A percentile compares a stretch with the other conserved stretches of the same genome.
These are phyloP conservation scores for Euphrasia confusa DNA, from an alignment of 257 asterid genomes.

Conservation along the genomic window DNA sequence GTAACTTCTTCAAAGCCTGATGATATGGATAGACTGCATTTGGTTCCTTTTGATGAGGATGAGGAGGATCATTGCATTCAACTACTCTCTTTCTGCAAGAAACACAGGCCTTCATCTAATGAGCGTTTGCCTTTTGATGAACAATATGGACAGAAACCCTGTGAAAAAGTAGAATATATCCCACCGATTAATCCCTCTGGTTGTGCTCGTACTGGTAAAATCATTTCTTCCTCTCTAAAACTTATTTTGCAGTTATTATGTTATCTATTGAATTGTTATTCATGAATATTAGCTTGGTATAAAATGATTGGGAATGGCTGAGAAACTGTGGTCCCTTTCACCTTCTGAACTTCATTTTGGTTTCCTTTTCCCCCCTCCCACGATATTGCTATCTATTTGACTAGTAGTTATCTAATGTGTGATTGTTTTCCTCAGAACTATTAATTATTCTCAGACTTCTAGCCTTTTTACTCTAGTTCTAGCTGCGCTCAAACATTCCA, in stretches of 20 bases:
- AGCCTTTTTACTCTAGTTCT: slow-evolving; percentile 1
- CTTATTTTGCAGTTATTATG: slow-evolving; percentile 9
- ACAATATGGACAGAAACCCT: slow-evolving; percentile 37
- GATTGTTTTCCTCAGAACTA: neutral
- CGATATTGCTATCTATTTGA: neutral
- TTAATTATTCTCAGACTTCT: neutral
- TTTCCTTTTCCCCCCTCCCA: neutral
- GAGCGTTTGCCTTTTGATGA: slow-evolving; percentile 51
- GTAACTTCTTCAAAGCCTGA: slow-evolving; percentile 52
- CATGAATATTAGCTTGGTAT: slow-evolving; percentile 18
- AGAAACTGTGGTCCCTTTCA: slow-evolving; percentile 14
- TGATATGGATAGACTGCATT: slow-evolving; percentile 73
- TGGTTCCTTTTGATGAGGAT: slow-evolving; percentile 74
- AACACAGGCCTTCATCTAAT: slow-evolving; percentile 73
- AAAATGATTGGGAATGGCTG: slow-evolving; percentile 18
- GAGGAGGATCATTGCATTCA: slow-evolving; percentile 85
- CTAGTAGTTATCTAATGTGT: neutral
- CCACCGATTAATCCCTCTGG: slow-evolving; percentile 83
- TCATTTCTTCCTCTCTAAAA: slow-evolving; percentile 19
- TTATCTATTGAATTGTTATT: slow-evolving; percentile 1
- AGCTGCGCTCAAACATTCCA: neutral
- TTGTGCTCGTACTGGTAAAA: slow-evolving; percentile 85
- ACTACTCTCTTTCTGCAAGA: slow-evolving; percentile 83
- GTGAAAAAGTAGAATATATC: slow-evolving; percentile 48
- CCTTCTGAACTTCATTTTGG: slow-evolving; percentile 6